Conservation (phyloP, 257 asterid species). For the Cinchona pubescens region DNA sequence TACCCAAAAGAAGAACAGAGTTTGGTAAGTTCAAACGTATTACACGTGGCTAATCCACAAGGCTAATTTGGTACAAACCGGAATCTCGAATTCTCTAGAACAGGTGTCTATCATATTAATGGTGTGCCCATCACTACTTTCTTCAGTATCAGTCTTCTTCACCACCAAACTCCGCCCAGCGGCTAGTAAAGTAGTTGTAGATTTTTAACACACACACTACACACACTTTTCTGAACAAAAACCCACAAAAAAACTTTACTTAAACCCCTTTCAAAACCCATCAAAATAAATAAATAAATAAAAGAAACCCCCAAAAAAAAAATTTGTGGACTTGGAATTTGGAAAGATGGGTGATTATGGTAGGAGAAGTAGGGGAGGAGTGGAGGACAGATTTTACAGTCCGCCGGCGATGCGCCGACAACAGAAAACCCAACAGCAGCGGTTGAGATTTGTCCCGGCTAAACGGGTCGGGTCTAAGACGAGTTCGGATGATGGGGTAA, state of each 20-base stretch:
- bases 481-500: slow-evolving; percentile 28
- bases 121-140: too few species aligned
- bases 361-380: slow-evolving; percentile 40
- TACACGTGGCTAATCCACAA: too few species aligned
- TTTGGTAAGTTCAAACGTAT: too few species aligned
- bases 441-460: slow-evolving; percentile 30
- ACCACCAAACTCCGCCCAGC: too few species aligned
- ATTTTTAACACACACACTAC: neutral
- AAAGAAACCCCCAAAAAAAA: neutral
- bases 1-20: too few species aligned
- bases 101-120: too few species aligned
- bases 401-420: slow-evolving; percentile 78
- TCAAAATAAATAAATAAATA: neutral
- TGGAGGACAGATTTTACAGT: slow-evolving; percentile 69
- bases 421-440: slow-evolving; percentile 40
- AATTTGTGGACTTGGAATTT: neutral
- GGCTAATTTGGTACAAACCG: too few species aligned
- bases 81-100: too few species aligned
- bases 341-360: slow-evolving; percentile 35
- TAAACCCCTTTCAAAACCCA: neutral
- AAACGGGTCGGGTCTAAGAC: slow-evolving; percentile 22
- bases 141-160: too few species aligned
- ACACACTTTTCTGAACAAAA: neutral
- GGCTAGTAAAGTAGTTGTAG: too few species aligned
- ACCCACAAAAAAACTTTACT: slow-evolving; percentile 2